phyloP scores from a whole-genome alignment of 805 yeast genomes.

The Jamesozyma hellenica region DNA sequence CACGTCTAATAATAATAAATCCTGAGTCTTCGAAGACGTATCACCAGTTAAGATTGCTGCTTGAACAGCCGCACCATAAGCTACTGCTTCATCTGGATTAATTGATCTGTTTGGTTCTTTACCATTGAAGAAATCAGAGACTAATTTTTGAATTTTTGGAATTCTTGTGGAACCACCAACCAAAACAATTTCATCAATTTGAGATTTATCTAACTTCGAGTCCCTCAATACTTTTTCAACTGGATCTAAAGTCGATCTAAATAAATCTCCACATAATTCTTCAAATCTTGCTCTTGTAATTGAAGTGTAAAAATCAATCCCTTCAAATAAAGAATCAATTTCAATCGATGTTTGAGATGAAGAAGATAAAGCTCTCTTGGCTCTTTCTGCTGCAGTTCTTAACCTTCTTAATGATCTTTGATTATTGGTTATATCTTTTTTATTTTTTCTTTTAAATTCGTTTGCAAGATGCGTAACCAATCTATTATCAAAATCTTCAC shows the following conservation, averaged over 20 bases:
- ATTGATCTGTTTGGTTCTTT: conserved; percentile 92
- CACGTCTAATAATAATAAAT: conserved; percentile 84
- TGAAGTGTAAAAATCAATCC: conserved; percentile 89
- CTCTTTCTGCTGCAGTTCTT: conserved; percentile 96
- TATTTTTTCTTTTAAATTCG: conserved; percentile 91
- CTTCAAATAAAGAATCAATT: conserved; percentile 88
- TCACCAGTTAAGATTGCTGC: conserved; percentile 94
- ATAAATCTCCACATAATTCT: conserved; percentile 85
- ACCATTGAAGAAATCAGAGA: conserved; percentile 91
- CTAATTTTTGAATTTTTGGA: conserved; percentile 90
- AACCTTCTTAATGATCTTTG: conserved; percentile 93
- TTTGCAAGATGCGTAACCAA: conserved; percentile 78
- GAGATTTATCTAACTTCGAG: conserved; percentile 78
- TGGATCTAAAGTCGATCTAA: conserved; percentile 87
- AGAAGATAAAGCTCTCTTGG: conserved; percentile 92
- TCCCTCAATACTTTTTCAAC: conserved; percentile 89
- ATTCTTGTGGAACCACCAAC: conserved; percentile 98
- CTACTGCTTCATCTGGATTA: conserved; percentile 97
- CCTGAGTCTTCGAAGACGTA: conserved; percentile 90
- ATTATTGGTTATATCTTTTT: conserved; percentile 78
- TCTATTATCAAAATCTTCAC: conserved; percentile 89
- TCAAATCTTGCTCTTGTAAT: conserved; percentile 95
- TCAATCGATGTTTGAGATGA: conserved; percentile 90
- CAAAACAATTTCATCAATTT: conserved; percentile 80
- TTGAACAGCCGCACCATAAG: conserved; percentile 97